These are phyloP conservation scores for Daldinia caldariorum DNA, from an alignment of 495 filamentous ascomycete genomes.

Conservation along the genomic window DNA sequence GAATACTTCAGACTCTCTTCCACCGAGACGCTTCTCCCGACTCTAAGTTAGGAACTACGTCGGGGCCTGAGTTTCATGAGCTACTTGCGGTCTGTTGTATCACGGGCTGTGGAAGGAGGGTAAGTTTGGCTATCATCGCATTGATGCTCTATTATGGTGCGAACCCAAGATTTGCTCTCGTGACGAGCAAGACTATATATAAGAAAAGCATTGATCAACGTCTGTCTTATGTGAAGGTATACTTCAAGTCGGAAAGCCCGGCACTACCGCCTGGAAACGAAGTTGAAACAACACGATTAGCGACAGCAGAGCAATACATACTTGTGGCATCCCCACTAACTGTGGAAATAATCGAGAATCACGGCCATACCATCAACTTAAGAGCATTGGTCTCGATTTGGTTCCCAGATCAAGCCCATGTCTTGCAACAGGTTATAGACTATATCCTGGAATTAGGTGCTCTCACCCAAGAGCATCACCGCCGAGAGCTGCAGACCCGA, in stretches of 20 bases:
- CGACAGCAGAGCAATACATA: too few species aligned
- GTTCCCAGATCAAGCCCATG: slow-evolving; percentile 20
- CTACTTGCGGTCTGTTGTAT: neutral
- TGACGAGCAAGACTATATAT: neutral
- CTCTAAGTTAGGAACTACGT: neutral
- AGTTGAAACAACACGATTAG: too few species aligned
- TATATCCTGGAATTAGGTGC: slow-evolving; percentile 29
- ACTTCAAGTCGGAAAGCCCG: neutral
- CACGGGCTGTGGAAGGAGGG: too few species aligned
- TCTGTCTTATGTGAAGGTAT: neutral
- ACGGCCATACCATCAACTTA: slow-evolving; percentile 9
- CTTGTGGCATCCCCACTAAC: neutral
- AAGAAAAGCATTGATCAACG: neutral
- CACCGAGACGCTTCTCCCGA: neutral
- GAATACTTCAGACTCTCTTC: neutral
- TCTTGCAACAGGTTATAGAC: slow-evolving; percentile 31
- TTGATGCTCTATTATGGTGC: neutral
- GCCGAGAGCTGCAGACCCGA: neutral
- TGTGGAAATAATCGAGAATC: neutral
- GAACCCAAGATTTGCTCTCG: neutral
- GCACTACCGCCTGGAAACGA: neutral
- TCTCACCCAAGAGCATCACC: neutral
- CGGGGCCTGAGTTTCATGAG: neutral
- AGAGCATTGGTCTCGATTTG: slow-evolving; percentile 21
- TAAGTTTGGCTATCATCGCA: neutral